A percentile compares a stretch with the other conserved stretches of the same genome.
Conservation (phyloP, 176 grass and related monocot species). For the Typha latifolia region DNA sequence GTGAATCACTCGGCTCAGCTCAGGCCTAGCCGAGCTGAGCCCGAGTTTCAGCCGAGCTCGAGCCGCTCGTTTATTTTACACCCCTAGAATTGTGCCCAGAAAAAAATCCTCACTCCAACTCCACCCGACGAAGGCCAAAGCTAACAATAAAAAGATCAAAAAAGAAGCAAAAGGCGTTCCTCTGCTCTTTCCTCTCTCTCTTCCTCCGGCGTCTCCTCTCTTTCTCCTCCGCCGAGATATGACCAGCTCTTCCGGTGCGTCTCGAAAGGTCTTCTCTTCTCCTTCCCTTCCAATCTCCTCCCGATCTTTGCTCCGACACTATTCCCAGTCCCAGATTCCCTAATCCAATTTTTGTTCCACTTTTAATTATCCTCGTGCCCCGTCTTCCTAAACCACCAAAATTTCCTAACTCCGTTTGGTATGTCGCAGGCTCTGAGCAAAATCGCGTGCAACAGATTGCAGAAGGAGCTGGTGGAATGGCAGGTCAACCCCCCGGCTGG, state of each 20-base stretch:
- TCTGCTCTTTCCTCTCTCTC: not conserved
- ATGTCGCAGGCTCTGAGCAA: conserved; percentile 67
- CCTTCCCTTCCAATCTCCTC: not conserved
- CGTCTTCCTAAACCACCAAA: not conserved
- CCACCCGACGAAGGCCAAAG: too few relatives aligned
- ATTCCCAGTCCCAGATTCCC: not conserved
- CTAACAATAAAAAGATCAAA: too few relatives aligned
- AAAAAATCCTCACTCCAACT: too few relatives aligned
- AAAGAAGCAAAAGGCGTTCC: too few relatives aligned
- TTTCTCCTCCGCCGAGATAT: conserved; percentile 10
- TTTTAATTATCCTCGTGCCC: not conserved
- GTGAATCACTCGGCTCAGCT: too few relatives aligned
- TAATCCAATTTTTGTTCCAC: not conserved
- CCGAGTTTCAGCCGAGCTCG: too few relatives aligned
- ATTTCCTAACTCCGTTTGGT: conserved; percentile 2
- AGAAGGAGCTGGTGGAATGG: conserved; percentile 96
- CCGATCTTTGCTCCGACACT: not conserved
- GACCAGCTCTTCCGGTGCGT: conserved; percentile 30
- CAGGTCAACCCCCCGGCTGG: conserved; percentile 61
- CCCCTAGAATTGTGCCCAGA: too few relatives aligned
- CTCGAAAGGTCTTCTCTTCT: conserved; percentile 24
- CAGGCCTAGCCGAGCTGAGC: too few relatives aligned
- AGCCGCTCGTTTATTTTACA: too few relatives aligned
- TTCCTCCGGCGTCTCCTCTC: not conserved
- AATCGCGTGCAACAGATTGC: conserved; percentile 71